These are phyloP conservation scores for Tetrapisispora namnaoensis DNA, from an alignment of 805 yeast species.

Conservation along the genomic window DNA sequence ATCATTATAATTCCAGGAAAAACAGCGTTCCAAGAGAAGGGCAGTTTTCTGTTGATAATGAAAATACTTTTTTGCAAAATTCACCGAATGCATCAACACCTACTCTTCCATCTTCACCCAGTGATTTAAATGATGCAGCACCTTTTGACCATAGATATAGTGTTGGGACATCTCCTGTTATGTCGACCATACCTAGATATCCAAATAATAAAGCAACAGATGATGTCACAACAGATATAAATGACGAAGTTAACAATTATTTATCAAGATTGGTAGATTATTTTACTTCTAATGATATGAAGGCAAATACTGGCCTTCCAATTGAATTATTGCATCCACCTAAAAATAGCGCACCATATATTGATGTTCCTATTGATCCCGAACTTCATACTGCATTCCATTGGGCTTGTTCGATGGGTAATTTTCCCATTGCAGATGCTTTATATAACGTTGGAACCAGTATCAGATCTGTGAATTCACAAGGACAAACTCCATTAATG, in stretches of 20 bases:
- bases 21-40: not conserved
- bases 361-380: slow-evolving; percentile 76
- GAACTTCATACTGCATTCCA: slow-evolving; percentile 93
- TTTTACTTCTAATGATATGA: slow-evolving; percentile 27
- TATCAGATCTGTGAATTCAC: slow-evolving; percentile 46
- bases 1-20: not conserved
- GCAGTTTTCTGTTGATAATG: not conserved
- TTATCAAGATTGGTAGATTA: slow-evolving; percentile 26
- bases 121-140: slow-evolving; percentile 23
- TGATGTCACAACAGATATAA: slow-evolving; percentile 19
- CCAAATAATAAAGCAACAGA: slow-evolving; percentile 16
- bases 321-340: slow-evolving; percentile 25
- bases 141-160: slow-evolving; percentile 22
- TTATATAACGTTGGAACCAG: slow-evolving; percentile 65
- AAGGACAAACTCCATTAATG: slow-evolving; percentile 82
- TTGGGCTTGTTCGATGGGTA: slow-evolving; percentile 97
- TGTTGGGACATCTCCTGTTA: slow-evolving; percentile 27
- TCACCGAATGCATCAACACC: slow-evolving; percentile 23
- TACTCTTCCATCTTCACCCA: slow-evolving; percentile 28
- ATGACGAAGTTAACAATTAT: slow-evolving; percentile 26
- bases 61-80: not conserved
- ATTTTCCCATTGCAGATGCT: slow-evolving; percentile 63
- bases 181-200: slow-evolving; percentile 25
- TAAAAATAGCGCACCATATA: slow-evolving; percentile 28
- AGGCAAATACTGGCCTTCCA: slow-evolving; percentile 20